Percentiles rank a stretch among this genome's conserved stretches.
Evolutionary conservation across 176 grass and related monocot genomes (phyloP).

Genomic region (Eremochloa ophiuroides): DNA sequence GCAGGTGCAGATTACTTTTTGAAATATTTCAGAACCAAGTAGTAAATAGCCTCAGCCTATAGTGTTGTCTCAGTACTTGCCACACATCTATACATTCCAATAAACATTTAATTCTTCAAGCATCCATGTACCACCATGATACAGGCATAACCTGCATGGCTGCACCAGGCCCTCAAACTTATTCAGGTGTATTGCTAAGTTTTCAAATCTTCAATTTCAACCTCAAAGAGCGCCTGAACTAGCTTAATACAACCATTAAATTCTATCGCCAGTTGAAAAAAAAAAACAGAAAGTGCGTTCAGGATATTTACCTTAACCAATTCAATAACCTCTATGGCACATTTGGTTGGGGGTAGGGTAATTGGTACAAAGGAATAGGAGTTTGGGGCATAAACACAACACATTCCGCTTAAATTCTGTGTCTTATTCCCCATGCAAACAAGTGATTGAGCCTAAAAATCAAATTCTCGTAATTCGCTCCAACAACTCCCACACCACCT

Average conservation of each 20-base stretch:
- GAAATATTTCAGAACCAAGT: neutral
- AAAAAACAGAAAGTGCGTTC: neutral
- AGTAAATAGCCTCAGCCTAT: neutral
- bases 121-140: neutral
- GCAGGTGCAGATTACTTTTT: neutral
- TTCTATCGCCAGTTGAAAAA: constrained; percentile 1
- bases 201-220: constrained; percentile 3
- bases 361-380: neutral
- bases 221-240: neutral
- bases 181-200: neutral
- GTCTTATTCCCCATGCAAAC: neutral
- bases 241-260: neutral
- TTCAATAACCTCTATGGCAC: neutral
- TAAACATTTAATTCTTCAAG: constrained; percentile 9
- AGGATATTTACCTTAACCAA: neutral
- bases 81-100: neutral
- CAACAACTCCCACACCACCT: neutral
- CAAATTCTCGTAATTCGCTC: neutral
- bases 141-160: neutral
- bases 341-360: neutral
- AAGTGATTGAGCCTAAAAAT: neutral
- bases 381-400: no score
- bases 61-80: neutral
- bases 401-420: neutral
- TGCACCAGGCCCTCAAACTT: constrained; percentile 4